Conservation (phyloP, 1,139 yeast genomes). For the Schwanniomyces etchellsii region DNA sequence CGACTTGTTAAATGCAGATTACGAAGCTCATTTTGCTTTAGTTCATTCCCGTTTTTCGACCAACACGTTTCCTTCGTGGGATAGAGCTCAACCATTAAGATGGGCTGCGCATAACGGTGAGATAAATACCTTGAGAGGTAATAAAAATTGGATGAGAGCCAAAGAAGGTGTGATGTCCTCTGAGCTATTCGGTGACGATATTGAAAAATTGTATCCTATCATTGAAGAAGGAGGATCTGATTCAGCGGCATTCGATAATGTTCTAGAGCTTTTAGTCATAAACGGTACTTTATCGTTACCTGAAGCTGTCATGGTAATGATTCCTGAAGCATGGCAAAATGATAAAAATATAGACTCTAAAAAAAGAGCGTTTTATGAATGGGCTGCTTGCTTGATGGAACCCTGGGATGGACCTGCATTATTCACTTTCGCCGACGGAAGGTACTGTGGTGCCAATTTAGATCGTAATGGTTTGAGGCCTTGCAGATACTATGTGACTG, state of each 20-base stretch:
- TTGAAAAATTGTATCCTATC: conserved; percentile 87
- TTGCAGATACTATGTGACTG: conserved; percentile 93
- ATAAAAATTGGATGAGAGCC: conserved; percentile 98
- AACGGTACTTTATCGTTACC: conserved; percentile 91
- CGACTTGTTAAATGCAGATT: conserved; percentile 87
- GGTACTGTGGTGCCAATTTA: conserved; percentile 96
- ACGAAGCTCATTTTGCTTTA: conserved; percentile 91
- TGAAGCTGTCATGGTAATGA: conserved; percentile 94
- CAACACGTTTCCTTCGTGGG: conserved; percentile 99
- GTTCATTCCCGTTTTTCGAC: conserved; percentile 98
- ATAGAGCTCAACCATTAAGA: conserved; percentile 96
- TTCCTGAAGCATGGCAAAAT: conserved; percentile 98
- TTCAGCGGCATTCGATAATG: conserved; percentile 98
- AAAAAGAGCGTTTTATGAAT: conserved; percentile 91
- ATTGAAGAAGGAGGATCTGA: conserved; percentile 99
- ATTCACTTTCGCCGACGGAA: conserved; percentile 93
- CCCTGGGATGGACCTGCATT: conserved; percentile 99
- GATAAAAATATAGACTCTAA: conserved; percentile 81
- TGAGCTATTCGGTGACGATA: conserved; percentile 80
- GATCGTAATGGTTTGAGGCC: conserved; percentile 98
- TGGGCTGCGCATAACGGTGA: conserved; percentile 99
- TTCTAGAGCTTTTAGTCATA: conserved; percentile 81
- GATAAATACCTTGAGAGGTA: conserved; percentile 93
- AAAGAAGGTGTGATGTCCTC: conserved; percentile 96
- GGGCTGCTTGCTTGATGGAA: conserved; percentile 99